Evolutionary conservation across 2,329 filamentous ascomycete genomes (phyloP), one percentile per base, ranked within the genome.

Genomic region (Diaporthe humulicola): DNA sequence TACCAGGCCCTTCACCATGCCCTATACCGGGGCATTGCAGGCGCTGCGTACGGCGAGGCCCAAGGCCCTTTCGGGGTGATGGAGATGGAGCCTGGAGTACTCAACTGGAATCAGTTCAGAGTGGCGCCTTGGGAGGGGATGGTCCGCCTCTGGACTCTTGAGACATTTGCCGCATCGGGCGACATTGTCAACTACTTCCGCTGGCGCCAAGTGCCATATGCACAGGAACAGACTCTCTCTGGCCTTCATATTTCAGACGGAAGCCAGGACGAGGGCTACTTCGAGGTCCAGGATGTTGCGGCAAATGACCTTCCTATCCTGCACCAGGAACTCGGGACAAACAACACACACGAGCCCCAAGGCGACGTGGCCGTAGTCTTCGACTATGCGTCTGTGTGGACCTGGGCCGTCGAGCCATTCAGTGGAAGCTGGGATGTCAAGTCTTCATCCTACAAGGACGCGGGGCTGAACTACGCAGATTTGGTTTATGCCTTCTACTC

Each of bases 21-120:
- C 4, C 30, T 78, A n/a, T 79, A 79, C 71, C 70, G 77, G 36
- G 75, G 77, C 45, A 58, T 79, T 19, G 73, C 78, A 14, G 78
- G 78, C 8, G 77, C 77, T 5, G 78, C 78, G 7, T 78, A 79
- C 36, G 75, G 74, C 25, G 40, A 73, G 33, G 73, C 60, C 3
- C 52, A 75, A 4, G 78, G 78, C 0, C 77, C 78, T 12, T 78
- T 76, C 8, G 78, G 78, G 0, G 73, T 79, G n/a, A 78, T 79
- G 78, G 78, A 79, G 52, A 78, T 79, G 78, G 71, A 79, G 57
- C 78, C 78, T 4, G 78, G 78, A n/a, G 73, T 79, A 36, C 77
- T 79, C 22, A 79, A 78, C 69, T 78, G 78, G 78, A 75, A 77
- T 38, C 72, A 75, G 50, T 78, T 76, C 58, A 75, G 78, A 19